phyloP scores from a whole-genome alignment of 306 rosid species.

The Cucumis melo region DNA sequence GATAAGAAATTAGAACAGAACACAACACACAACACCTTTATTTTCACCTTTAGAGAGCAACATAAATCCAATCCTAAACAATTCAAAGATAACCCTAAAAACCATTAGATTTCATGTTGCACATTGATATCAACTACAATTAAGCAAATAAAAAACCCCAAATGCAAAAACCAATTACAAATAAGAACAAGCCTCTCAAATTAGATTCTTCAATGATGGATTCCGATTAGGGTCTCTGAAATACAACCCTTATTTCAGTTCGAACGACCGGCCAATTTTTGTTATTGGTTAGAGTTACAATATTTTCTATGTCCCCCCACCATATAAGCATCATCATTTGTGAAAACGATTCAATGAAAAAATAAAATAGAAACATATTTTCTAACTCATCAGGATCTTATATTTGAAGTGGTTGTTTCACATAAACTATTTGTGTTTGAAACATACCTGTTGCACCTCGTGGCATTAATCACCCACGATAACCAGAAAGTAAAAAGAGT shows the following conservation, averaged over 20 bases:
- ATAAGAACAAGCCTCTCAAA: neutral
- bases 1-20: constrained; percentile 31
- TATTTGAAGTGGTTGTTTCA: too few relatives aligned
- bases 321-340: too few relatives aligned
- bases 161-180: neutral
- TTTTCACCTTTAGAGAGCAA: constrained; percentile 48
- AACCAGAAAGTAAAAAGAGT: too few relatives aligned
- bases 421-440: too few relatives aligned
- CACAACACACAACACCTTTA: constrained; percentile 83
- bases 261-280: too few relatives aligned
- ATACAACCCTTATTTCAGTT: neutral
- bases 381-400: too few relatives aligned
- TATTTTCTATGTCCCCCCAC: too few relatives aligned
- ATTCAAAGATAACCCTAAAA: neutral
- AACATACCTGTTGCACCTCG: too few relatives aligned
- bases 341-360: too few relatives aligned
- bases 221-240: neutral
- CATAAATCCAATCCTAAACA: neutral
- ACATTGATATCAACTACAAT: neutral
- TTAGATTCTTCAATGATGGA: neutral
- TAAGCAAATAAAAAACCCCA: neutral
- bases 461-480: too few relatives aligned
- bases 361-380: too few relatives aligned
- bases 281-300: too few relatives aligned
- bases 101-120: neutral